phyloP scores from a whole-genome alignment of 2,329 filamentous ascomycete genomes.

The Xylaria sp. region DNA sequence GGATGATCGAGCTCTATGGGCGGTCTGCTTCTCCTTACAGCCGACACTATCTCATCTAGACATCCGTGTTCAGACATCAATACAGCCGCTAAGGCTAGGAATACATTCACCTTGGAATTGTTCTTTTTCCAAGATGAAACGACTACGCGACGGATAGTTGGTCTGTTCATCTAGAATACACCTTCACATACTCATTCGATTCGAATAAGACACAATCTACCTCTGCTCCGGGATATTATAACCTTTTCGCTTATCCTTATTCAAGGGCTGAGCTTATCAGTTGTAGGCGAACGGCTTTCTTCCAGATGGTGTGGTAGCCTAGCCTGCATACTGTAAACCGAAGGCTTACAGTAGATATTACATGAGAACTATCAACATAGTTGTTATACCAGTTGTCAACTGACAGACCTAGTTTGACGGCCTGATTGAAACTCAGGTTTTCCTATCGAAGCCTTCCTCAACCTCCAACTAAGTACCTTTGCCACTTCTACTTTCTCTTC shows the following conservation, averaged over 20 bases:
- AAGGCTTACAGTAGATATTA: constrained; percentile 30
- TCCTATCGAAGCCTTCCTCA: constrained; percentile 39
- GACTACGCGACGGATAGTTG: not conserved
- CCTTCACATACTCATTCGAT: constrained; percentile 17
- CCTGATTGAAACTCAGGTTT: constrained; percentile 24
- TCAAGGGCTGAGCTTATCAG: constrained; percentile 33
- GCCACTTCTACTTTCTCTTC: constrained; percentile 34
- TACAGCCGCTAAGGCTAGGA: constrained; percentile 16
- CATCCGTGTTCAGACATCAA: not conserved
- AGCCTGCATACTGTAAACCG: constrained; percentile 37
- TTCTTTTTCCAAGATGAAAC: not conserved
- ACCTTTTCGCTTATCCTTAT: constrained; percentile 27
- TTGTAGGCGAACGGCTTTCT: constrained; percentile 31
- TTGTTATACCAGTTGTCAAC: constrained; percentile 33
- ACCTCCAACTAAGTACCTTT: constrained; percentile 30
- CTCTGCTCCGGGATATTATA: constrained; percentile 24
- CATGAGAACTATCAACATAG: constrained; percentile 32
- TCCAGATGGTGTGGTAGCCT: constrained; percentile 33
- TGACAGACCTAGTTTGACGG: constrained; percentile 34
- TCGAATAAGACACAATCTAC: constrained; percentile 27
- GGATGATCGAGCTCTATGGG: not conserved
- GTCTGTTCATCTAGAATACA: constrained; percentile 12
- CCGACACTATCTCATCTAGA: not conserved
- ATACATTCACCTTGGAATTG: not conserved
- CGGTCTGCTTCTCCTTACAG: not conserved